Evolutionary conservation across 306 rosid genomes (phyloP).

Genomic region (Lablab purpureus): DNA sequence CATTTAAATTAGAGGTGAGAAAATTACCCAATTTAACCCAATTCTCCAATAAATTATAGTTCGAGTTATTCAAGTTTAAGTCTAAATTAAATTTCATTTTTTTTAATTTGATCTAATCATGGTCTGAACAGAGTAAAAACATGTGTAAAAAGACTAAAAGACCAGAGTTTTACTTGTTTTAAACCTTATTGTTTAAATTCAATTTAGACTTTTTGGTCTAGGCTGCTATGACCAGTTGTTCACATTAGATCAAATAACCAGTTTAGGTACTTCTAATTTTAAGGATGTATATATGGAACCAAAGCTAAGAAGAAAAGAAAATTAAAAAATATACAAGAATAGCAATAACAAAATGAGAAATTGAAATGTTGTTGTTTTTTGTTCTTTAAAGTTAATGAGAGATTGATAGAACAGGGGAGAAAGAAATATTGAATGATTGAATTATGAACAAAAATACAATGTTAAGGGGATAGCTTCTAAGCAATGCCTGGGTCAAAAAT

Average conservation of each 20-base stretch:
- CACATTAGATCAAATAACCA: neutral
- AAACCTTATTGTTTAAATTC: neutral
- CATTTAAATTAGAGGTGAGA: neutral
- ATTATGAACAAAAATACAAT: slow-evolving; percentile 50
- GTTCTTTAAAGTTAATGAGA: neutral
- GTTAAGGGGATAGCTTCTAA: slow-evolving; percentile 43
- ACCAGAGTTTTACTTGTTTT: neutral
- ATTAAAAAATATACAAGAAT: no score
- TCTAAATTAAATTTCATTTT: neutral
- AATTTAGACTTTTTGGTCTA: neutral
- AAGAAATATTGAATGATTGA: slow-evolving; percentile 32
- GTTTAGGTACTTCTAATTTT: neutral
- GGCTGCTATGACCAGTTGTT: neutral
- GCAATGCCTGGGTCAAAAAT: slow-evolving; percentile 51
- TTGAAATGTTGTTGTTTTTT: no score
- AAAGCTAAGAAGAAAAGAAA: no score
- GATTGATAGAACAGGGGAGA: neutral
- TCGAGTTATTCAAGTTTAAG: neutral
- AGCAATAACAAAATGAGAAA: no score
- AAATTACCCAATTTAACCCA: neutral
- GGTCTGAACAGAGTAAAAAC: neutral
- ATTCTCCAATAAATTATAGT: neutral
- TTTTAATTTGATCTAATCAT: neutral
- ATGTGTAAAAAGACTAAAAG: neutral
- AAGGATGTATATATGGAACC: neutral